Evolutionary conservation across 306 rosid genomes (phyloP).

Genomic region (Quercus glauca): DNA sequence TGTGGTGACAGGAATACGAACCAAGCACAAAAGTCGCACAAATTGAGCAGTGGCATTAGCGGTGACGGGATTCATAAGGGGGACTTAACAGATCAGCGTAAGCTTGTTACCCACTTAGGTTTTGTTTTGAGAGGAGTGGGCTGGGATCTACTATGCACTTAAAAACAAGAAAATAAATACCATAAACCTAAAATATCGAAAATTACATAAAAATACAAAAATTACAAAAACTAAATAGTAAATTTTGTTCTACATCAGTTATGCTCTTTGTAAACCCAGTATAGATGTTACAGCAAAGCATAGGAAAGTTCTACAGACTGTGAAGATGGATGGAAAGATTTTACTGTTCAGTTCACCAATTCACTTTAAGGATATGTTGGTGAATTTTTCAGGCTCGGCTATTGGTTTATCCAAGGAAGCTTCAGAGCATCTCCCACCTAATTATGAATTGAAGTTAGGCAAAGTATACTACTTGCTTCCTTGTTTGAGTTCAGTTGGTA

Average conservation of each 20-base stretch:
- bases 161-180: no score
- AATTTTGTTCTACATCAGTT: background rate
- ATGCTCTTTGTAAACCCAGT: conserved; percentile 27
- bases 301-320: conserved; percentile 28
- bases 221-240: conserved; percentile 22
- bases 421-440: conserved; percentile 35
- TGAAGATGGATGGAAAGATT: conserved; percentile 55
- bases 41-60: no score
- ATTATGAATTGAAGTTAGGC: conserved; percentile 51
- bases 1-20: no score
- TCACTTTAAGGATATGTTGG: conserved; percentile 36
- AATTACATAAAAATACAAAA: background rate
- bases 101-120: no score
- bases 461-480: conserved; percentile 55
- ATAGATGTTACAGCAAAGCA: background rate
- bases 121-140: no score
- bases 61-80: no score
- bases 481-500: conserved; percentile 7
- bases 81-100: no score
- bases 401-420: conserved; percentile 42
- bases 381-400: conserved; percentile 26
- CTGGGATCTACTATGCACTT: no score
- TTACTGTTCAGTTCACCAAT: conserved; percentile 43
- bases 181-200: no score
- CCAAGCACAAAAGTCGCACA: no score